Conservation (phyloP, 176 grass and related monocot species). For the Microstegium vimineum region DNA sequence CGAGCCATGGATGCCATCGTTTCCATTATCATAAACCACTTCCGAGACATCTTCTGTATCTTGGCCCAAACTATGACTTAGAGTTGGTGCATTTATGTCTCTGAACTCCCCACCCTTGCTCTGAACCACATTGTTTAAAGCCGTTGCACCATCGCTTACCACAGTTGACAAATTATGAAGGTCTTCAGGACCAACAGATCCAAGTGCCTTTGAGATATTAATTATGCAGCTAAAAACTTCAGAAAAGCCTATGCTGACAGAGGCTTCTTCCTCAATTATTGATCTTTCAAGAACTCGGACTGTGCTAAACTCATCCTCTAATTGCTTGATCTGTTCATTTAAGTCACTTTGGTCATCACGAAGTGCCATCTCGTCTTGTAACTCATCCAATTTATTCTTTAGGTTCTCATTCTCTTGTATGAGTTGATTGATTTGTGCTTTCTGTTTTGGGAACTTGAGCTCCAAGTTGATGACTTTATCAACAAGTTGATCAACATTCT, state of each 20-base stretch:
- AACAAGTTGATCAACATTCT: slow-evolving; percentile 74
- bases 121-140: not conserved
- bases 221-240: slow-evolving; percentile 52
- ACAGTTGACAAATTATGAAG: not conserved
- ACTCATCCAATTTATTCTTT: slow-evolving; percentile 41
- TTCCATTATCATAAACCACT: not conserved
- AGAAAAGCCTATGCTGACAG: slow-evolving; percentile 33
- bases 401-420: slow-evolving; percentile 55
- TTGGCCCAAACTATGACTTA: not conserved
- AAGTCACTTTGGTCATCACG: slow-evolving; percentile 48
- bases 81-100: slow-evolving; percentile 17
- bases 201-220: slow-evolving; percentile 54
- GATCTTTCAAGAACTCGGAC: slow-evolving; percentile 43
- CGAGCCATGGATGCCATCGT: slow-evolving; percentile 25
- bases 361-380: slow-evolving; percentile 59
- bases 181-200: slow-evolving; percentile 3
- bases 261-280: slow-evolving; percentile 46
- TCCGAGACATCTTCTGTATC: not conserved
- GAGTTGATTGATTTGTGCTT: slow-evolving; percentile 54
- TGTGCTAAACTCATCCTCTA: slow-evolving; percentile 54
- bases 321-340: slow-evolving; percentile 46
- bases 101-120: not conserved
- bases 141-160: slow-evolving; percentile 3
- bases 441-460: slow-evolving; percentile 59
- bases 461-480: slow-evolving; percentile 71